A percentile compares a stretch with the other conserved stretches of the same genome.
Evolutionary conservation across 495 filamentous ascomycete genomes (phyloP).

Genomic region (Hyaloscypha finlandica): DNA sequence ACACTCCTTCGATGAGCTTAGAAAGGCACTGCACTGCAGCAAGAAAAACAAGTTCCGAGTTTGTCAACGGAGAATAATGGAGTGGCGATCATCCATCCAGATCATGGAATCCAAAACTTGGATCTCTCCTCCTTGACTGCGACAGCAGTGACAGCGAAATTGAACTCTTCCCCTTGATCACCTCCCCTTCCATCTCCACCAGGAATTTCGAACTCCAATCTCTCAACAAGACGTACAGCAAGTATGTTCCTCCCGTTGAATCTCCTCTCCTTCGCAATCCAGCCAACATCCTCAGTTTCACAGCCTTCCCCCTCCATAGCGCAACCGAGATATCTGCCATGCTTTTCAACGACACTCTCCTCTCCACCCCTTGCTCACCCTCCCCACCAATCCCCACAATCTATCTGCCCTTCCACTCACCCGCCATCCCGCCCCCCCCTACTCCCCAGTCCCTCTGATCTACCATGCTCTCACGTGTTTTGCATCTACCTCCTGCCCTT

Average conservation of each 20-base stretch:
- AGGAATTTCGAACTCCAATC: not conserved
- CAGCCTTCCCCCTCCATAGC: not conserved
- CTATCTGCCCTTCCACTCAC: not conserved
- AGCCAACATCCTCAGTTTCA: not conserved
- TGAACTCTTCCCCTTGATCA: not conserved
- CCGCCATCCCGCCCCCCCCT: constrained; percentile 7
- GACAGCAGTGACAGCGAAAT: too few relatives aligned
- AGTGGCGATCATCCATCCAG: not conserved
- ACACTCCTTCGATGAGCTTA: not conserved
- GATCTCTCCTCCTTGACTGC: too few relatives aligned
- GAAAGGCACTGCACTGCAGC: not conserved
- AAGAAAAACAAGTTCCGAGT: not conserved
- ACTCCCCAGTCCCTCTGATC: constrained; percentile 8
- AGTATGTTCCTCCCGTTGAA: not conserved
- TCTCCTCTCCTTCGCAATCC: not conserved
- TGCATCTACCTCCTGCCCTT: constrained; percentile 19
- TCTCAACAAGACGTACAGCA: not conserved
- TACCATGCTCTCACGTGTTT: constrained; percentile 8
- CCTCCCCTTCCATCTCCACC: not conserved
- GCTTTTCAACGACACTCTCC: constrained; percentile 12
- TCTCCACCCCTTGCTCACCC: constrained; percentile 5
- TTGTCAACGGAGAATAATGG: not conserved
- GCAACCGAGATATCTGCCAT: constrained; percentile 9
- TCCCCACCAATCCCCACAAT: not conserved
- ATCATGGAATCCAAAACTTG: too few relatives aligned